Evolutionary conservation across 2,329 filamentous ascomycete species (phyloP).

Genomic region (Fusarium oxysporum): DNA sequence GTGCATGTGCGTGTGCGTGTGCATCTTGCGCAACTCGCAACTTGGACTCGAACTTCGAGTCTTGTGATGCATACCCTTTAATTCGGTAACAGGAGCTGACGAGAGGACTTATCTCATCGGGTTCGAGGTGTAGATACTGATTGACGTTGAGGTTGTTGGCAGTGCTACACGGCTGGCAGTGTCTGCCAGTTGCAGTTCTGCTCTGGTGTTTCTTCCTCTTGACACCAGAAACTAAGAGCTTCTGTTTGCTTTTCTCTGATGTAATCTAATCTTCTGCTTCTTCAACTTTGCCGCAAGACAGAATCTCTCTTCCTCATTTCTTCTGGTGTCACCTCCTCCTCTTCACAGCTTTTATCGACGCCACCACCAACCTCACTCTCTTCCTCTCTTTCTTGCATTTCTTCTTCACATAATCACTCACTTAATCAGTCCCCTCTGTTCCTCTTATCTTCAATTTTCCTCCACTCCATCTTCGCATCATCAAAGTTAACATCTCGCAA

Average conservation of each 20-base stretch:
- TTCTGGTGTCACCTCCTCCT: slow-evolving; percentile 33
- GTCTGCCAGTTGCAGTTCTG: background rate
- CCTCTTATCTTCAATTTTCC: background rate
- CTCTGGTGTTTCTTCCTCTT: background rate
- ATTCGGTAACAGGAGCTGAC: slow-evolving; percentile 6
- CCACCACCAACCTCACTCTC: slow-evolving; percentile 23
- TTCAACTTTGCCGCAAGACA: slow-evolving; percentile 6
- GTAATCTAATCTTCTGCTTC: background rate
- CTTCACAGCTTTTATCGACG: slow-evolving; percentile 11
- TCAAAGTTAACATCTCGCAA: background rate
- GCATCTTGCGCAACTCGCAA: slow-evolving; percentile 38
- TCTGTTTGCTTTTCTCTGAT: background rate
- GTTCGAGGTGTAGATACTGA: background rate
- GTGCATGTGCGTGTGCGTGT: slow-evolving; percentile 17
- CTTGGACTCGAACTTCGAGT: slow-evolving; percentile 39
- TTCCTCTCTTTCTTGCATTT: background rate
- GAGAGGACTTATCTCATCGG: background rate
- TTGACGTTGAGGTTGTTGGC: background rate
- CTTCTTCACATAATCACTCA: background rate
- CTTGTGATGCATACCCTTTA: slow-evolving; percentile 20
- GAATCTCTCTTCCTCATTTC: slow-evolving; percentile 8
- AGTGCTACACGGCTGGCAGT: slow-evolving; percentile 22
- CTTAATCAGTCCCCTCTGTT: background rate
- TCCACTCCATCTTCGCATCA: background rate
- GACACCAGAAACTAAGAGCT: background rate